Conservation (phyloP, 768 basidiomycete species). For the Coprinopsis strossmayeri region DNA sequence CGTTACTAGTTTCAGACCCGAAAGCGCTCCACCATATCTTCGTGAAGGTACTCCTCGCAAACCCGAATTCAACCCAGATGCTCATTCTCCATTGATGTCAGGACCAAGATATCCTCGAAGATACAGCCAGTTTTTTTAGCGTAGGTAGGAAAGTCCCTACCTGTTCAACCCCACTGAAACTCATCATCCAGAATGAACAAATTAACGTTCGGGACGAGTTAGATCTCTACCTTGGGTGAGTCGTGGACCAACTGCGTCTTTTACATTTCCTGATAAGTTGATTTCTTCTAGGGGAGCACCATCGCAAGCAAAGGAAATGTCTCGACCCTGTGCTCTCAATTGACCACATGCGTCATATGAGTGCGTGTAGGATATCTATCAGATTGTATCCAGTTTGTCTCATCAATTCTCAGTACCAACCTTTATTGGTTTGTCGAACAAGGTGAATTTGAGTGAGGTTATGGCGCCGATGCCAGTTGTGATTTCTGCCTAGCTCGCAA, state of each 20-base stretch:
- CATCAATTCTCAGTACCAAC: slow-evolving; percentile 23
- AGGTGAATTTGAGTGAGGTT: slow-evolving; percentile 14
- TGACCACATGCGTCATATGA: slow-evolving; percentile 29
- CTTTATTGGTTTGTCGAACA: slow-evolving; percentile 26
- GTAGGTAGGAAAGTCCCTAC: background rate
- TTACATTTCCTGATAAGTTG: too few relatives aligned
- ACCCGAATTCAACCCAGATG: too few relatives aligned
- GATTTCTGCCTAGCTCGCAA: background rate
- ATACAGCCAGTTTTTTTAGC: slow-evolving; percentile 6
- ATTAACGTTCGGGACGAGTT: slow-evolving; percentile 1
- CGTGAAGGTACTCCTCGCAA: too few relatives aligned
- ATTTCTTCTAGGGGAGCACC: too few relatives aligned
- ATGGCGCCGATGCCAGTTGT: background rate
- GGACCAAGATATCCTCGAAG: slow-evolving; percentile 23
- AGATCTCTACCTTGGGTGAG: slow-evolving; percentile 22
- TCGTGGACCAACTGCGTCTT: too few relatives aligned
- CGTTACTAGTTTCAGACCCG: slow-evolving; percentile 37
- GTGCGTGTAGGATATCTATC: slow-evolving; percentile 15
- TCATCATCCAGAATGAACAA: slow-evolving; percentile 2
- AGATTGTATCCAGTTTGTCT: background rate
- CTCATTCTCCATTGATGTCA: too few relatives aligned
- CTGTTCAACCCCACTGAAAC: too few relatives aligned
- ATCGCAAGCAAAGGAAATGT: slow-evolving; percentile 31
- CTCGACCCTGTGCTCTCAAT: slow-evolving; percentile 31
- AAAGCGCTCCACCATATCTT: slow-evolving; percentile 37